Percentiles rank a stretch among this genome's conserved stretches.
phyloP scores from a whole-genome alignment of 192 early-diverging fungal genomes.

The Coemansia sp. region DNA sequence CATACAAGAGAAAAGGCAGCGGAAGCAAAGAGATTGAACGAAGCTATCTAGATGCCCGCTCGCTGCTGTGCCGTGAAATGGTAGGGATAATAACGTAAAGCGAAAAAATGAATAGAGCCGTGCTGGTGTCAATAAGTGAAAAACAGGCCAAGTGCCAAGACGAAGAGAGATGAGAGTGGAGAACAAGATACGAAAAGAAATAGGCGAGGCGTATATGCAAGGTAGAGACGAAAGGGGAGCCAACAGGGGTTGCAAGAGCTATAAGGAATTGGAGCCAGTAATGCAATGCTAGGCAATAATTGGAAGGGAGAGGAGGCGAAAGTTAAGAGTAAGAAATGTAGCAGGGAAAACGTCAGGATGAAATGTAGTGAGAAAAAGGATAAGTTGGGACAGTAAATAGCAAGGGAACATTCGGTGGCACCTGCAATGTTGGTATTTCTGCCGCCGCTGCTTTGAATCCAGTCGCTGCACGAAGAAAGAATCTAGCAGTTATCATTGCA shows the following conservation, averaged over 20 bases:
- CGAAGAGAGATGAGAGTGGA: background rate
- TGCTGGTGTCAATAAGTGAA: conserved; percentile 5
- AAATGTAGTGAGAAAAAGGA: conserved; percentile 13
- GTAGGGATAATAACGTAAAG: conserved; percentile 10
- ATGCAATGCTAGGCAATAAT: conserved; percentile 13
- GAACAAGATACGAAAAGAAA: background rate
- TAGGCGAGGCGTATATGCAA: conserved; percentile 3
- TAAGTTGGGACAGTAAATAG: conserved; percentile 15
- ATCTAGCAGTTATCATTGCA: conserved; percentile 9
- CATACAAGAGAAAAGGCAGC: background rate
- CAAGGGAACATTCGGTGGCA: background rate
- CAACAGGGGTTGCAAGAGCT: conserved; percentile 9
- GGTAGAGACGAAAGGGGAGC: conserved; percentile 3
- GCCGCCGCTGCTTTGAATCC: conserved; percentile 10
- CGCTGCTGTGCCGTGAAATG: background rate
- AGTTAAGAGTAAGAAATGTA: conserved; percentile 6
- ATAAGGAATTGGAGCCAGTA: conserved; percentile 6
- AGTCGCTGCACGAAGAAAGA: conserved; percentile 7
- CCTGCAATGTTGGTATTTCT: conserved; percentile 3
- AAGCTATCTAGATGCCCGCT: background rate
- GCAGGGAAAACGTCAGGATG: conserved; percentile 10
- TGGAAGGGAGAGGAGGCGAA: conserved; percentile 4
- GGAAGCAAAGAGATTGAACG: background rate
- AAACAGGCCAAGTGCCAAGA: conserved; percentile 1
- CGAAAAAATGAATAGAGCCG: conserved; percentile 1